A percentile compares a stretch with the other conserved stretches of the same genome.
Evolutionary conservation across 148 eudicot genomes (phyloP).

Genomic region (Amaranthus hypochondriacus): DNA sequence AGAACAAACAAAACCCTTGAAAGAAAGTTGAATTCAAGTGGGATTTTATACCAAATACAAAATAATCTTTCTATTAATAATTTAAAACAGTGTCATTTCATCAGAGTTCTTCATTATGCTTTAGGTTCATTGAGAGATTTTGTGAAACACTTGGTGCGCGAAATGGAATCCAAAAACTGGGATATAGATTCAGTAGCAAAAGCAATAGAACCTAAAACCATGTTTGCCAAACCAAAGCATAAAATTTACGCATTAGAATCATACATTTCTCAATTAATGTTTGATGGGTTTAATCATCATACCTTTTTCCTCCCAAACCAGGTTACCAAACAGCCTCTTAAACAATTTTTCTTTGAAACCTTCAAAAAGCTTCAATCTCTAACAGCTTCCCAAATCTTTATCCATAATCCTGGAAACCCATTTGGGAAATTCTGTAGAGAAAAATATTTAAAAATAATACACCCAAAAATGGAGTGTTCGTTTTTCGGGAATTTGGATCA

Average conservation of each 20-base stretch:
- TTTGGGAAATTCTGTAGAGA: slow-evolving; percentile 53
- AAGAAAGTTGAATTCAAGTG: slow-evolving; percentile 56
- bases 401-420: slow-evolving; percentile 34
- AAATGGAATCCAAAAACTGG: slow-evolving; percentile 74
- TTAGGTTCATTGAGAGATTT: slow-evolving; percentile 57
- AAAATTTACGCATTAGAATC: slow-evolving; percentile 61
- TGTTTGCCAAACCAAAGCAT: slow-evolving; percentile 40
- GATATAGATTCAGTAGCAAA: slow-evolving; percentile 60
- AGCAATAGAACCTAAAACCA: slow-evolving; percentile 36
- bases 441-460: slow-evolving; percentile 65
- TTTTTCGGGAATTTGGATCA: slow-evolving; percentile 76
- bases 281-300: slow-evolving; percentile 54
- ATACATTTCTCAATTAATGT: slow-evolving; percentile 56
- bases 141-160: slow-evolving; percentile 56
- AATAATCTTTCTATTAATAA: slow-evolving; percentile 34
- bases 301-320: slow-evolving; percentile 30
- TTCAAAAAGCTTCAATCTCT: slow-evolving; percentile 43
- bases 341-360: slow-evolving; percentile 27
- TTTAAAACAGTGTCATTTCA: slow-evolving; percentile 45
- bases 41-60: slow-evolving; percentile 38
- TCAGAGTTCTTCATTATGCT: slow-evolving; percentile 41
- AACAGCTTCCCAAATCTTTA: slow-evolving; percentile 34
- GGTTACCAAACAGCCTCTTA: slow-evolving; percentile 5
- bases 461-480: slow-evolving; percentile 90
- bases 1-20: slow-evolving; percentile 38